Conservation (phyloP, 352 stramenopile genomes). For the Lagenidium sp. region DNA sequence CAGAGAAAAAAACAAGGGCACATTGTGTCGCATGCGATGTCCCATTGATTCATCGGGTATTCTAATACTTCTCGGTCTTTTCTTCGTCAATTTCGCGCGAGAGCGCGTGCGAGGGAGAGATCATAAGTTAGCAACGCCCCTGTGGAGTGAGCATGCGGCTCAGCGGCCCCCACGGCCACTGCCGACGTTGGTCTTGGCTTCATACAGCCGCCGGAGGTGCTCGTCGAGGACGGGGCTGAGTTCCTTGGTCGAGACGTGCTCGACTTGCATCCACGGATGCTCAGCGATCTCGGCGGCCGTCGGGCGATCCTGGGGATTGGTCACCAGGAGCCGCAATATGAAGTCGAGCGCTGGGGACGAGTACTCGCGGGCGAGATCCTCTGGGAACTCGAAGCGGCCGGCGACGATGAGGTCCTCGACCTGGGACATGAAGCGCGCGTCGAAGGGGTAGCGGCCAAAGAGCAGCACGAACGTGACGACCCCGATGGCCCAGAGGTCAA, state of each 20-base stretch:
- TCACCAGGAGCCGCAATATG: slow-evolving; percentile 62
- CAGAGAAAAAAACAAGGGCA: too few relatives aligned
- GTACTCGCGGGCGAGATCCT: slow-evolving; percentile 35
- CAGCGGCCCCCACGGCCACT: not conserved
- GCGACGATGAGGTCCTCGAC: slow-evolving; percentile 77
- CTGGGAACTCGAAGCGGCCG: slow-evolving; percentile 46
- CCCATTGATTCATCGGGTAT: too few relatives aligned
- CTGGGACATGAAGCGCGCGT: slow-evolving; percentile 72
- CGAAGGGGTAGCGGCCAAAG: slow-evolving; percentile 67
- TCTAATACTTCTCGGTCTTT: too few relatives aligned
- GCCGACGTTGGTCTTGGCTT: not conserved
- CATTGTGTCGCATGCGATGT: too few relatives aligned
- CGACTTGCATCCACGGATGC: slow-evolving; percentile 62
- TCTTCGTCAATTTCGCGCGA: too few relatives aligned
- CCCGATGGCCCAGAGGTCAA: slow-evolving; percentile 76
- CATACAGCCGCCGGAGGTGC: slow-evolving; percentile 32
- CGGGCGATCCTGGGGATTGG: slow-evolving; percentile 45
- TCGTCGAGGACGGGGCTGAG: slow-evolving; percentile 43
- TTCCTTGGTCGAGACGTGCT: slow-evolving; percentile 16
- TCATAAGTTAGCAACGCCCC: too few relatives aligned
- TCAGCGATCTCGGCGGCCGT: slow-evolving; percentile 49
- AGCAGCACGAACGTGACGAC: slow-evolving; percentile 69
- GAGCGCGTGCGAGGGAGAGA: too few relatives aligned
- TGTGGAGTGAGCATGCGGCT: too few relatives aligned
- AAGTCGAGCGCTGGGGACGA: slow-evolving; percentile 68